These are phyloP conservation scores for Cryoendolithus antarcticus DNA, from an alignment of 2,329 filamentous ascomycete genomes.

Conservation along the genomic window DNA sequence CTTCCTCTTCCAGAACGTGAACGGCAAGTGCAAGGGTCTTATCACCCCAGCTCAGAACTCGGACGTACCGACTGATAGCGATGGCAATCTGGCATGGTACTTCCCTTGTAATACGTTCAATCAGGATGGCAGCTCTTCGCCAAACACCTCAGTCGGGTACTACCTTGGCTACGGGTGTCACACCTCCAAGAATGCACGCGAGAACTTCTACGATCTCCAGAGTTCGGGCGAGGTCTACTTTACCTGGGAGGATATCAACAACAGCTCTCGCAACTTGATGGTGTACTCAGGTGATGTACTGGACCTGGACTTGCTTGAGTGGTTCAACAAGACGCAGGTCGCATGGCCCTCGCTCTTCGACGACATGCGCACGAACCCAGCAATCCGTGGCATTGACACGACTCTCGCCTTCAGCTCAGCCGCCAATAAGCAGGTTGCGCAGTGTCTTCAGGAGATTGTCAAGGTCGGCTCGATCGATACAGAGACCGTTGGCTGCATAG, in stretches of 20 bases:
- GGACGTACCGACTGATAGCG: slow-evolving; percentile 63
- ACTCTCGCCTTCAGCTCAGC: slow-evolving; percentile 75
- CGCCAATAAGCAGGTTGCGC: slow-evolving; percentile 56
- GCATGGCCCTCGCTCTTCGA: slow-evolving; percentile 64
- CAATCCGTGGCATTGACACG: slow-evolving; percentile 72
- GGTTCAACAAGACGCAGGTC: slow-evolving; percentile 80
- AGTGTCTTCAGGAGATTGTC: slow-evolving; percentile 86
- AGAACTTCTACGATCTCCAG: slow-evolving; percentile 61
- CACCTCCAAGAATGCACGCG: slow-evolving; percentile 57
- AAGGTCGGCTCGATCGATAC: slow-evolving; percentile 94
- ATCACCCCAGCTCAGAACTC: slow-evolving; percentile 62
- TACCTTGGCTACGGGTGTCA: slow-evolving; percentile 86
- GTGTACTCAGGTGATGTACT: slow-evolving; percentile 92
- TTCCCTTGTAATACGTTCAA: slow-evolving; percentile 88
- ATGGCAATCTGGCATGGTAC: slow-evolving; percentile 82
- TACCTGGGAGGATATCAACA: slow-evolving; percentile 88
- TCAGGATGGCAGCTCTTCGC: slow-evolving; percentile 74
- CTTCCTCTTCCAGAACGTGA: slow-evolving; percentile 97
- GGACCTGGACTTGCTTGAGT: slow-evolving; percentile 75
- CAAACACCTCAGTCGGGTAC: slow-evolving; percentile 61
- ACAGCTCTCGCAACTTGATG: slow-evolving; percentile 75
- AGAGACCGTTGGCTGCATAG: slow-evolving; percentile 92
- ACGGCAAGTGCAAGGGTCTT: slow-evolving; percentile 85
- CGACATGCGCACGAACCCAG: slow-evolving; percentile 57
- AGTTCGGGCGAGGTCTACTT: slow-evolving; percentile 83